Evolutionary conservation across 176 grass and related monocot species (phyloP).

Genomic region (Urochloa ruziziensis): DNA sequence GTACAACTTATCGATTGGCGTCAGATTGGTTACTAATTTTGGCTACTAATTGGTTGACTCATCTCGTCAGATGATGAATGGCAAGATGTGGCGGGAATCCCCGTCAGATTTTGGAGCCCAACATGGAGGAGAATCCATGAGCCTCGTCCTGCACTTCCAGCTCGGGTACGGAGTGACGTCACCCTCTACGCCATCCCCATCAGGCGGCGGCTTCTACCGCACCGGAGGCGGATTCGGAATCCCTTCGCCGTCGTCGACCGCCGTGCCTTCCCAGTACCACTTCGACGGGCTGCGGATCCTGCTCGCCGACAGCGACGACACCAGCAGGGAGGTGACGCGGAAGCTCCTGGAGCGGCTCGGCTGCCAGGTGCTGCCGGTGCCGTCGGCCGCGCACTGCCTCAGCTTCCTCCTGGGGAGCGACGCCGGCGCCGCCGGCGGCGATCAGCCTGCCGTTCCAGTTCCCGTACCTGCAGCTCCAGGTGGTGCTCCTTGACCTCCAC

Average conservation of each 20-base stretch:
- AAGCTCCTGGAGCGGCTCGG: conserved; percentile 36
- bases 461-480: not conserved
- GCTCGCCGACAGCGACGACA: not conserved
- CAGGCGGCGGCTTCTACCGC: not conserved
- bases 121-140: not conserved
- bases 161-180: not conserved
- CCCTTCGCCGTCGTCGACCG: not conserved
- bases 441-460: conserved; percentile 10
- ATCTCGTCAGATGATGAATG: conserved; percentile 6
- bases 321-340: conserved; percentile 16
- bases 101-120: not conserved
- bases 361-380: conserved; percentile 23
- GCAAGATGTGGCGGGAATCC: conserved; percentile 1
- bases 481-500: conserved; percentile 20
- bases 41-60: not conserved
- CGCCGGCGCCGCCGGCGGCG: not conserved
- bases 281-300: conserved; percentile 24
- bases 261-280: not conserved
- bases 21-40: not conserved
- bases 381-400: conserved; percentile 1
- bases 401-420: not conserved
- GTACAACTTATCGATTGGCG: not conserved
- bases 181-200: not conserved
- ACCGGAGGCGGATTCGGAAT: not conserved
- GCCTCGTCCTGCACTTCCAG: conserved; percentile 18